A percentile compares a stretch with the other conserved stretches of the same genome.
Evolutionary conservation across 495 filamentous ascomycete species (phyloP).

Genomic region (Bryoglossum gracile): DNA sequence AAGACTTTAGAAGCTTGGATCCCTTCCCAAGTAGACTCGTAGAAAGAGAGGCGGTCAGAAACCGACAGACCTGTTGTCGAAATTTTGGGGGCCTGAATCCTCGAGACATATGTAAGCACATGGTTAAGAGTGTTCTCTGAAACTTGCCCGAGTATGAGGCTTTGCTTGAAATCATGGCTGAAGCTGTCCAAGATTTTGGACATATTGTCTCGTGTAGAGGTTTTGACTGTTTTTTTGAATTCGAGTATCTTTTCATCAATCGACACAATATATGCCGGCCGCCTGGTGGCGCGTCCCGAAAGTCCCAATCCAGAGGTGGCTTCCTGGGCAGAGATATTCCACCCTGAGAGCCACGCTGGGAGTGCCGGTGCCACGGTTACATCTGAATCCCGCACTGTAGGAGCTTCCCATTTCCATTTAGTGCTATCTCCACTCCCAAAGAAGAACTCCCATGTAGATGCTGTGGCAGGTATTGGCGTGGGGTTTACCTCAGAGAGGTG

Average conservation of each 20-base stretch:
- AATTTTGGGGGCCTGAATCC: not conserved
- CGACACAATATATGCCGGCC: not conserved
- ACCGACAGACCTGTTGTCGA: not conserved
- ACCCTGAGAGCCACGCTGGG: slow-evolving; percentile 15
- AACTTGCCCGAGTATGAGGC: slow-evolving; percentile 15
- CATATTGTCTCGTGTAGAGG: not conserved
- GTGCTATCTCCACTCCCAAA: slow-evolving; percentile 24
- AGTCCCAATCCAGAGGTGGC: not conserved
- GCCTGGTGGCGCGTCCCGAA: not conserved
- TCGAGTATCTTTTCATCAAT: slow-evolving; percentile 2
- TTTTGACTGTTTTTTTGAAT: slow-evolving; percentile 1
- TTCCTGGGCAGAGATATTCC: not conserved
- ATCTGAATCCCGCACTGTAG: slow-evolving; percentile 20
- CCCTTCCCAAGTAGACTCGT: slow-evolving; percentile 17
- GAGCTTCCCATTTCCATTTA: slow-evolving; percentile 44
- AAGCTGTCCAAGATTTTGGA: slow-evolving; percentile 2
- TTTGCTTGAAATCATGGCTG: slow-evolving; percentile 12
- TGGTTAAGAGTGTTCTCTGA: not conserved
- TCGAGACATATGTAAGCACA: slow-evolving; percentile 2
- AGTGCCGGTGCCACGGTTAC: not conserved
- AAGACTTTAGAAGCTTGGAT: slow-evolving; percentile 12
- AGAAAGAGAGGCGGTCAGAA: slow-evolving; percentile 3
- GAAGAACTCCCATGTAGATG: slow-evolving; percentile 21
- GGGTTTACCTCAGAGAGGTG: slow-evolving; percentile 32
- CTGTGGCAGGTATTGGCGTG: slow-evolving; percentile 7